Conservation (phyloP, 2,329 filamentous ascomycete species). For the Didymella pinodella region DNA sequence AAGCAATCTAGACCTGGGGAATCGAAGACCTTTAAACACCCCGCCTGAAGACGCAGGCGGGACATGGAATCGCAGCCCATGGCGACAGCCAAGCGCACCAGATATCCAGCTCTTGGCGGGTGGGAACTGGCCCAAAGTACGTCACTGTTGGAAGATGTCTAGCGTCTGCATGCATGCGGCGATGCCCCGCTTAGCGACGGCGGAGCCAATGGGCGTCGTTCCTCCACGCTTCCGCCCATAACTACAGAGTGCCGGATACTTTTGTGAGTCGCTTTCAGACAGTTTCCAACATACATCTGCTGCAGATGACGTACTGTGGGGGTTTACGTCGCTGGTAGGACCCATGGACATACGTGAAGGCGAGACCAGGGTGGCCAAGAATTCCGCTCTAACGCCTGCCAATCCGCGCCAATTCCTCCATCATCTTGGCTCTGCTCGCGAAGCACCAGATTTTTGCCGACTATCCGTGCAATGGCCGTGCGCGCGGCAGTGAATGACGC, state of each 20-base stretch:
- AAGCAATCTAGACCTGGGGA: conserved; percentile 44
- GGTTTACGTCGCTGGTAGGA: conserved; percentile 19
- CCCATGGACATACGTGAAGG: neutral
- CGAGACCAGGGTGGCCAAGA: conserved; percentile 33
- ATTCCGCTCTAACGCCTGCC: conserved; percentile 35
- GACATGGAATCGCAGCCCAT: conserved; percentile 28
- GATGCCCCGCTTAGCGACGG: conserved; percentile 10
- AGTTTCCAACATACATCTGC: neutral
- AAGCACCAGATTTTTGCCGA: conserved; percentile 15
- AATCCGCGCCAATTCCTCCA: conserved; percentile 19
- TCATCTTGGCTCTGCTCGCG: conserved; percentile 14
- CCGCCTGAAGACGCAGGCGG: conserved; percentile 29
- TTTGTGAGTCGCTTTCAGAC: conserved; percentile 3
- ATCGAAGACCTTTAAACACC: conserved; percentile 41
- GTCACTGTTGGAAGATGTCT: conserved; percentile 36
- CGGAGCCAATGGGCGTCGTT: conserved; percentile 15
- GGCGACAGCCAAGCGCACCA: conserved; percentile 41
- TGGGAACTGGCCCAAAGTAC: conserved; percentile 30
- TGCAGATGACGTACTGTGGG: conserved; percentile 27
- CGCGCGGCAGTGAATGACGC: conserved; percentile 27
- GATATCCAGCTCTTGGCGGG: conserved; percentile 39
- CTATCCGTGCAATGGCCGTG: conserved; percentile 17
- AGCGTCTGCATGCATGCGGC: conserved; percentile 22
- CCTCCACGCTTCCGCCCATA: neutral
- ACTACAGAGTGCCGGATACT: neutral